Conservation (phyloP, 2,329 filamentous ascomycete genomes). For the Monilinia polystroma region DNA sequence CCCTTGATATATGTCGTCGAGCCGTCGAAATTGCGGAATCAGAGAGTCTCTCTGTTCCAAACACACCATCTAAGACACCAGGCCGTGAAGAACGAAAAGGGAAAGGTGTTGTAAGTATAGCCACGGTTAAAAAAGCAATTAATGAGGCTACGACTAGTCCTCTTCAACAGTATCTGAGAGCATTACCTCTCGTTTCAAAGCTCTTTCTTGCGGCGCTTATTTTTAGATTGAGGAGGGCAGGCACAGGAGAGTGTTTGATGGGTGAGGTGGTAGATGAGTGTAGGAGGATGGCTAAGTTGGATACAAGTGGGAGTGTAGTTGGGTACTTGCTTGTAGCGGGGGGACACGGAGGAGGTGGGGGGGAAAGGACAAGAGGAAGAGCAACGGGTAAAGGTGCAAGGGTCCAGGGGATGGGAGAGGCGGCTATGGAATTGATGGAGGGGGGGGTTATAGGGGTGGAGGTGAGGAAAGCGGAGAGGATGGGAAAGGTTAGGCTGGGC, state of each 20-base stretch:
- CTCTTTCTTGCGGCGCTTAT: slow-evolving; percentile 82
- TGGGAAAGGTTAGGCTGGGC: slow-evolving; percentile 81
- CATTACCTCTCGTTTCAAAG: slow-evolving; percentile 78
- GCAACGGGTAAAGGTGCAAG: slow-evolving; percentile 40
- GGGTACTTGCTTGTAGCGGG: slow-evolving; percentile 50
- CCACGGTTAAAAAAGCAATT: slow-evolving; percentile 91
- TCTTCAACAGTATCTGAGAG: slow-evolving; percentile 82
- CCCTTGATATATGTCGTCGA: slow-evolving; percentile 90
- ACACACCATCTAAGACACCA: slow-evolving; percentile 61
- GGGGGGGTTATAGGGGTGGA: slow-evolving; percentile 87
- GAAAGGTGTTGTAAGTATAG: slow-evolving; percentile 74
- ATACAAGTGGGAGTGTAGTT: slow-evolving; percentile 58
- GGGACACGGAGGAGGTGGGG: neutral
- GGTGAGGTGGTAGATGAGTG: slow-evolving; percentile 89
- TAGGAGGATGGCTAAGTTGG: slow-evolving; percentile 63
- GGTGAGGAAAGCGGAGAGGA: slow-evolving; percentile 74
- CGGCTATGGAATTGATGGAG: slow-evolving; percentile 79
- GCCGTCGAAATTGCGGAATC: slow-evolving; percentile 93
- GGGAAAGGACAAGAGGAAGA: neutral
- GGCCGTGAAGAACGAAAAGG: slow-evolving; percentile 39
- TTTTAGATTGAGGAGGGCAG: slow-evolving; percentile 75
- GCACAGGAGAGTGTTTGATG: slow-evolving; percentile 81
- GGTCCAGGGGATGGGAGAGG: slow-evolving; percentile 62
- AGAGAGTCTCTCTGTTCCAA: slow-evolving; percentile 51
- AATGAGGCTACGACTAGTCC: slow-evolving; percentile 92